These are phyloP conservation scores for Aaosphaeria pasadenensis DNA, from an alignment of 2,329 filamentous ascomycete species.

Conservation along the genomic window DNA sequence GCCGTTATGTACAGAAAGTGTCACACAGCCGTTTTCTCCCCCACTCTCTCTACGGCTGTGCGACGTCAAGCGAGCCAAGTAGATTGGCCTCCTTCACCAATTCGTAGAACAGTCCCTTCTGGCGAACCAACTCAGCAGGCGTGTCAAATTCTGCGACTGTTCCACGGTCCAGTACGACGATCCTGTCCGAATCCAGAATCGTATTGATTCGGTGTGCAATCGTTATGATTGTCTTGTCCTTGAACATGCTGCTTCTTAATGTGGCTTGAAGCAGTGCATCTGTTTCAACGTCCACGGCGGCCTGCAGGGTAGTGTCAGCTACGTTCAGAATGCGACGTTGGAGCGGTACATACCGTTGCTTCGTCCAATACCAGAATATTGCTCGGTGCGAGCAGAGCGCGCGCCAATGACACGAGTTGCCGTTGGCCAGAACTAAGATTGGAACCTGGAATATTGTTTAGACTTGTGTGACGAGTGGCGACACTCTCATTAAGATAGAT, in stretches of 20 bases:
- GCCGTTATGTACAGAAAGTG: too few relatives aligned
- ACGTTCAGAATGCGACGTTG: neutral
- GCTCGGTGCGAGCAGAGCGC: conserved; percentile 88
- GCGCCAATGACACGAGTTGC: conserved; percentile 88
- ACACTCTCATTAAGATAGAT: neutral
- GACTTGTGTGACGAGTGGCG: neutral
- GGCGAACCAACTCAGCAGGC: conserved; percentile 71
- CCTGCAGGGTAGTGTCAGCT: conserved; percentile 35
- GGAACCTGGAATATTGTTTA: conserved; percentile 58
- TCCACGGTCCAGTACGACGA: conserved; percentile 89
- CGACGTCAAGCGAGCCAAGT: conserved; percentile 36
- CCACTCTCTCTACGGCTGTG: conserved; percentile 4
- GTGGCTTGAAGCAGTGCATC: conserved; percentile 64
- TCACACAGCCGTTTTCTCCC: too few relatives aligned
- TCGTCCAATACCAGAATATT: conserved; percentile 97
- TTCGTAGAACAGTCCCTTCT: conserved; percentile 79
- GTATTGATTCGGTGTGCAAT: conserved; percentile 98
- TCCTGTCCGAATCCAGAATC: conserved; percentile 82
- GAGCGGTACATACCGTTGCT: conserved; percentile 71
- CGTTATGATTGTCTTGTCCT: conserved; percentile 93
- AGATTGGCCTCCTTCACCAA: conserved; percentile 89
- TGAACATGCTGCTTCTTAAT: conserved; percentile 66
- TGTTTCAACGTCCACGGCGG: conserved; percentile 68
- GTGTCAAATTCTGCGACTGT: conserved; percentile 91
- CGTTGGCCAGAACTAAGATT: conserved; percentile 95